Evolutionary conservation across 2,329 filamentous ascomycete species (phyloP).

Genomic region (Trichoderma sp.): DNA sequence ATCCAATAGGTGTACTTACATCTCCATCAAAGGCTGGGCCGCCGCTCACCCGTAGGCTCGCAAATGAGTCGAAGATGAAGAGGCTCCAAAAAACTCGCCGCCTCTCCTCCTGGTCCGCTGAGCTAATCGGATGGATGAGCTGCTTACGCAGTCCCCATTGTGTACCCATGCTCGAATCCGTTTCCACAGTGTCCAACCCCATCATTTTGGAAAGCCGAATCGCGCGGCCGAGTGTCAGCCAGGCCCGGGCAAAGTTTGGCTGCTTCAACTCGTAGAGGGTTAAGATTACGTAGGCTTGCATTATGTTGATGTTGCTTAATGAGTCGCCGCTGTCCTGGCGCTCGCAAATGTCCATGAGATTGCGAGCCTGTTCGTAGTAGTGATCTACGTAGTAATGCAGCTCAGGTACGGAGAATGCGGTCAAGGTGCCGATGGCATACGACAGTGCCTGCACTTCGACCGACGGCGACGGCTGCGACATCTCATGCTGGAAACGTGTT

Average conservation of each 20-base stretch:
- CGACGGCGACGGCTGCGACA: background rate
- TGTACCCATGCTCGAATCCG: background rate
- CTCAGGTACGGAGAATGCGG: slow-evolving; percentile 3
- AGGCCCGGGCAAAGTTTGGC: slow-evolving; percentile 18
- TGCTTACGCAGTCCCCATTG: slow-evolving; percentile 12
- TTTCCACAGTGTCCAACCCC: slow-evolving; percentile 7
- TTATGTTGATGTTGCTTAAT: slow-evolving; percentile 8
- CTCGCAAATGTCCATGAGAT: slow-evolving; percentile 16
- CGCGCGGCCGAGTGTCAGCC: slow-evolving; percentile 16
- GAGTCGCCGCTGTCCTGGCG: slow-evolving; percentile 11
- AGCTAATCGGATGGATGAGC: background rate
- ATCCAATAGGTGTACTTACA: background rate
- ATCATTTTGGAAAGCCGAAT: slow-evolving; percentile 14
- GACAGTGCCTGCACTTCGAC: slow-evolving; percentile 10
- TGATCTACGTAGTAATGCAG: background rate
- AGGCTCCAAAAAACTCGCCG: slow-evolving; percentile 26
- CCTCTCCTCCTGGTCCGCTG: slow-evolving; percentile 24
- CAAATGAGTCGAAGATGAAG: slow-evolving; percentile 24
- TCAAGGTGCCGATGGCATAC: slow-evolving; percentile 7
- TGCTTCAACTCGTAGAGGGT: slow-evolving; percentile 16
- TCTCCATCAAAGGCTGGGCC: background rate
- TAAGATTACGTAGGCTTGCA: slow-evolving; percentile 10
- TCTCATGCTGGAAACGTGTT: slow-evolving; percentile 9
- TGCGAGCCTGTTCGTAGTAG: slow-evolving; percentile 15
- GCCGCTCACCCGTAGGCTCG: background rate